Conservation (phyloP, 2,329 filamentous ascomycete genomes). For the Claviceps paspali region DNA sequence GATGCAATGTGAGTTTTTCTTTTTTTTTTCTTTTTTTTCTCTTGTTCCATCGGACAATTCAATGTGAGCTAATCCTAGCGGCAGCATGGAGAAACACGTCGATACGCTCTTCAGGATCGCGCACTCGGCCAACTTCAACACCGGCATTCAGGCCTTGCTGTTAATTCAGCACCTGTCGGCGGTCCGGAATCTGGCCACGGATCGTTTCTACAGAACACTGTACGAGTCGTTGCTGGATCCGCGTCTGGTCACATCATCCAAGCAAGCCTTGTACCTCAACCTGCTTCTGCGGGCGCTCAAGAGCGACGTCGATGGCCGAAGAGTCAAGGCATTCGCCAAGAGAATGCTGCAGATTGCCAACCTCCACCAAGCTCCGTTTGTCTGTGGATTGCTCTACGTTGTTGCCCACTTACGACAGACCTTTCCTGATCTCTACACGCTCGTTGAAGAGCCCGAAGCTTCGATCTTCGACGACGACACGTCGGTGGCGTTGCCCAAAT, state of each 20-base stretch:
- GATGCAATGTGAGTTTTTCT: constrained; percentile 45
- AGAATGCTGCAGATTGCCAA: constrained; percentile 75
- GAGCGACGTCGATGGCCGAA: constrained; percentile 74
- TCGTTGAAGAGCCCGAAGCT: constrained; percentile 70
- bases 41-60: not conserved
- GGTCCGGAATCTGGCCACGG: constrained; percentile 64
- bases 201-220: constrained; percentile 86
- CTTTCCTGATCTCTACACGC: constrained; percentile 65
- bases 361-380: constrained; percentile 82
- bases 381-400: constrained; percentile 84
- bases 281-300: constrained; percentile 79
- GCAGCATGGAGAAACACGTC: constrained; percentile 68
- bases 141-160: constrained; percentile 86
- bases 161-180: constrained; percentile 84
- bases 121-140: constrained; percentile 98
- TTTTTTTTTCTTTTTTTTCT: constrained; percentile 3
- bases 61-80: constrained; percentile 7
- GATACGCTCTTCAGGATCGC: constrained; percentile 92
- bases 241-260: constrained; percentile 75
- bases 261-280: constrained; percentile 91
- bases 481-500: constrained; percentile 30
- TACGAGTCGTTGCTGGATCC: constrained; percentile 93
- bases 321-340: constrained; percentile 93
- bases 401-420: constrained; percentile 64
- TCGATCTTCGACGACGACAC: constrained; percentile 49